Evolutionary conservation across 106 monocot genomes (phyloP), one percentile per base, ranked within the genome.

Genomic region (Phalaenopsis aphrodite): DNA sequence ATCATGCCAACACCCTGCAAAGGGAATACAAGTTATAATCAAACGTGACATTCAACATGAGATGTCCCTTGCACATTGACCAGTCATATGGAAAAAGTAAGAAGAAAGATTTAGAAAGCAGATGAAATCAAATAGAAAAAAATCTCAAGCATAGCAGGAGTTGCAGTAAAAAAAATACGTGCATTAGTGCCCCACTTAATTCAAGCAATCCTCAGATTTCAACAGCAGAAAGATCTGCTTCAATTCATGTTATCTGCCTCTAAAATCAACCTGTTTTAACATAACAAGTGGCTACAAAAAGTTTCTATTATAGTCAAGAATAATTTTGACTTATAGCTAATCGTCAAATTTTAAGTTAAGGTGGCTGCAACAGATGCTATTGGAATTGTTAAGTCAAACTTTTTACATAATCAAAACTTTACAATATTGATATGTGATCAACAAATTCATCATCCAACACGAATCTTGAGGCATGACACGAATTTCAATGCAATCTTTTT

Each of bases 1-100:
- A 73, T 73, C 41, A 81, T 55, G 65, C 65, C 74, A 69, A 84
- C 78, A 79, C 65, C 80, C 88, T 85, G 75, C 56, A 56, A 56
- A 55, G 49, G 56, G 23, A 55, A 78, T n/a, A 71, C 3, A 46
- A 45, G 5, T 39, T 14, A 38, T 30, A 2, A 71, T 21, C 36
- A 71, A 2, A 39, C 15, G 39, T 12, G 6, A 71, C 39, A 71
- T 71, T 41, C 71, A 1, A 71, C 41, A 71, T 14, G 7, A 42
- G 42, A 42, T 42, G 42, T 42, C 17, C 58, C 17, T 61, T 18
- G 21, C n/a, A 61, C 21, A 19, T 19, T 17, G 61, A 61, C 21
- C 61, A 61, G n/a, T 19, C 48, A 61, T 61, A 17, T 18, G 57
- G 48, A 6, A 48, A 48, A 12, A 14, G 10, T 24, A 65, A 65